Conservation (phyloP, 2,329 filamentous ascomycete species). For the Neurospora crassa region DNA sequence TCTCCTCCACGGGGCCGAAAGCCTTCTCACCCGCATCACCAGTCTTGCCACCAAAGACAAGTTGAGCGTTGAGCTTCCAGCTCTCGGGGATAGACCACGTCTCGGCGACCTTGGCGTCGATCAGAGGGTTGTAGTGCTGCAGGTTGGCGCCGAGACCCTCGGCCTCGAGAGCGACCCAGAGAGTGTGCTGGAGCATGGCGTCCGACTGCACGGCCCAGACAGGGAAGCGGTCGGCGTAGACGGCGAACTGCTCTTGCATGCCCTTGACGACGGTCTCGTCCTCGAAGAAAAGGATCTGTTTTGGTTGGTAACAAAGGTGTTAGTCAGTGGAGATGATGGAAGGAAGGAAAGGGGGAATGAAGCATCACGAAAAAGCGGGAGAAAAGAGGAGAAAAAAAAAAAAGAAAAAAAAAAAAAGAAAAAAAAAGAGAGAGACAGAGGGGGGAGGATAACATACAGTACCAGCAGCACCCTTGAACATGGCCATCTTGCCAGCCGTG, state of each 20-base stretch:
- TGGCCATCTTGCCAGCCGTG: constrained; percentile 34
- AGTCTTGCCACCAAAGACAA: constrained; percentile 67
- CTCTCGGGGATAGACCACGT: constrained; percentile 60
- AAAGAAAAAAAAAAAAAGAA: not conserved
- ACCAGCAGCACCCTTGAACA: constrained; percentile 65
- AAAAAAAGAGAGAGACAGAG: not conserved
- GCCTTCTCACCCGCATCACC: constrained; percentile 52
- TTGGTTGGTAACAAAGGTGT: constrained; percentile 16
- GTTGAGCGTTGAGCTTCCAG: constrained; percentile 73
- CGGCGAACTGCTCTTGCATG: constrained; percentile 58
- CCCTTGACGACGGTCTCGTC: constrained; percentile 58
- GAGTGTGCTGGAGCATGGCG: constrained; percentile 72
- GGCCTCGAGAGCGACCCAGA: constrained; percentile 75
- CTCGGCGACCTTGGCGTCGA: constrained; percentile 60
- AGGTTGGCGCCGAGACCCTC: constrained; percentile 83
- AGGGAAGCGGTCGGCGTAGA: constrained; percentile 68
- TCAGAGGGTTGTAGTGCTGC: constrained; percentile 87
- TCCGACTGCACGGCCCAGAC: constrained; percentile 65
- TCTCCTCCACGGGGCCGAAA: constrained; percentile 54
- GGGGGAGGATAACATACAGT: constrained; percentile 45
- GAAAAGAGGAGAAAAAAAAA: no score
- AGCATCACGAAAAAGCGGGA: no score
- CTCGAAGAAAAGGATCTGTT: constrained; percentile 70
- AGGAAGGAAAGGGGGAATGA: not conserved
- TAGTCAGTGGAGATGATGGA: not conserved